Percentiles rank a stretch among this genome's conserved stretches.
These are phyloP conservation scores for Pestalotiopsis sp. DNA, from an alignment of 2,329 filamentous ascomycete species.

Conservation along the genomic window DNA sequence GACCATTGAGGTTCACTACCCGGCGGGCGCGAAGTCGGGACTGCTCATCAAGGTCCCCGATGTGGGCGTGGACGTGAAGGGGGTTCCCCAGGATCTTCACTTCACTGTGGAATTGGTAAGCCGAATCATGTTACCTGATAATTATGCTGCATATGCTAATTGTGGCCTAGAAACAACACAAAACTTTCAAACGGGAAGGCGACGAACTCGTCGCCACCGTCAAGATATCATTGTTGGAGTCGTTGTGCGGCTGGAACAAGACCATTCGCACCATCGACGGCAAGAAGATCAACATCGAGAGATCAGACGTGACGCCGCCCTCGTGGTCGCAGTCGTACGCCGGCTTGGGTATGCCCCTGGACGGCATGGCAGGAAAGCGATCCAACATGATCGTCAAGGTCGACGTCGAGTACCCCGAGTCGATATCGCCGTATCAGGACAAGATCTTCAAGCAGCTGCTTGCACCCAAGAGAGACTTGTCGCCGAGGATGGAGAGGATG, in stretches of 20 bases:
- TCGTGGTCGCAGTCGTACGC: background rate
- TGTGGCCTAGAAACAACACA: background rate
- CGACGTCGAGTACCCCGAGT: constrained; percentile 4
- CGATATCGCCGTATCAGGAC: background rate
- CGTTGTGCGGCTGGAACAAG: constrained; percentile 4
- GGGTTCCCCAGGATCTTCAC: background rate
- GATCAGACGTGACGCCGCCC: constrained; percentile 1
- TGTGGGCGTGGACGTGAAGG: background rate
- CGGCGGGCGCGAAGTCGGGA: background rate
- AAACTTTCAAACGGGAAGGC: background rate
- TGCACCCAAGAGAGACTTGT: background rate
- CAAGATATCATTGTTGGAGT: background rate
- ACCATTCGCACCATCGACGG: background rate
- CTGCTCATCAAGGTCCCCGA: constrained; percentile 1
- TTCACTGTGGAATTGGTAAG: constrained; percentile 7
- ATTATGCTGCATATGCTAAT: background rate
- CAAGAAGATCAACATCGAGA: background rate
- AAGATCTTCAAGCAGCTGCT: constrained; percentile 1
- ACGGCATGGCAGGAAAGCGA: no score
- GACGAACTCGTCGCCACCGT: background rate
- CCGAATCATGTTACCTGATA: background rate
- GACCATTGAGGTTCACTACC: background rate
- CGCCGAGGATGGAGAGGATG: background rate
- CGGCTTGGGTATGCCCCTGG: background rate
- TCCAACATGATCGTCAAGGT: constrained; percentile 1